Base-by-base conservation (phyloP, 441 rosid species). In the Croton setiger region DNA sequence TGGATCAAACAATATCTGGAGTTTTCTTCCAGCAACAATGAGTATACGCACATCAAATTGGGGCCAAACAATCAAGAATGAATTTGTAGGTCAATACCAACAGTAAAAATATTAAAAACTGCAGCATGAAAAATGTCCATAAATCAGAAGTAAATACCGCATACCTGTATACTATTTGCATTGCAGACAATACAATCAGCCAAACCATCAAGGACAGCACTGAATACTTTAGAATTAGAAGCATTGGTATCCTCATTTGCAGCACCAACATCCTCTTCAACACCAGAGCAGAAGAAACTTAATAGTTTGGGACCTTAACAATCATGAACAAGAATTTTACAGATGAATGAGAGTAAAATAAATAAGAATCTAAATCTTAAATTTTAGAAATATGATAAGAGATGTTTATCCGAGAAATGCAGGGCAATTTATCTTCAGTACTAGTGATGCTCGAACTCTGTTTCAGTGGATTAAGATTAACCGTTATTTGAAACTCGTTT, bases 291-390 rank as follows among this genome's bases (percentile, higher is more conserved):
- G 76, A 95, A 85, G 65, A 67, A 74, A 60, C 63, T 88, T 77
- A 84, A 67, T 59, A 84, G 68, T 75, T 81, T 86, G 54, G 97
- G 94, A 81, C 95, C 99, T 94, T 72, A 36, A 67, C 31, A 66
- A 77, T 6, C 68, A 66, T 72, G 56, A 75, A 61, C 43, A 66
- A 62, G 54, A 61, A 68, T 33, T 62, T 27, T 31, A 66, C 4
- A 23, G 49, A 37, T 60, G 69, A 56, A n/a, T 54, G 67, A 53
- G 48, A 70, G 64, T 69, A 14, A 5, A 31, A 69, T 48, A 7
- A 56, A 60, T 31, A 21, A 21, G 35, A 59, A 44, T 44, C 58
- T 11, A 53, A 58, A 62, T 72, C 13, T 23, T 45, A 23, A 57
- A 66, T 57, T 56, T 66, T 67, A 54, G 37, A 66, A 74, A 67